phyloP scores from a whole-genome alignment of 2,329 filamentous ascomycete species.

The Diaporthe aspalathi region DNA sequence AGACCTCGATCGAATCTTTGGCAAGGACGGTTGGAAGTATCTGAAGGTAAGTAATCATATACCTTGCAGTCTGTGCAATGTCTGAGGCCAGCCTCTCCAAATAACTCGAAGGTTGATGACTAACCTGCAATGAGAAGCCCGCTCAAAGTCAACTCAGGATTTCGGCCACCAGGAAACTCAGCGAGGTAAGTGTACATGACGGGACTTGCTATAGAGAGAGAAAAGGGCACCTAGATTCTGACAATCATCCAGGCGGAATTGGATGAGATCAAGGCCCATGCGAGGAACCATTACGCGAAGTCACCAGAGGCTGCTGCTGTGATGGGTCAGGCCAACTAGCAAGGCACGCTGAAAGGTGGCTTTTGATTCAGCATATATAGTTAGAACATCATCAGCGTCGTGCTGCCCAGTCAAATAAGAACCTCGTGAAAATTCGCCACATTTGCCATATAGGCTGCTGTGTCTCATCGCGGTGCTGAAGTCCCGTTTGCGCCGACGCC shows the following conservation, averaged over 20 bases:
- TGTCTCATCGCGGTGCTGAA: neutral
- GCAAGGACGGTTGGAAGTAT: neutral
- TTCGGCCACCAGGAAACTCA: neutral
- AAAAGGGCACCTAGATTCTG: neutral
- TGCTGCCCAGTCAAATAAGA: neutral
- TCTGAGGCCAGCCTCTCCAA: neutral
- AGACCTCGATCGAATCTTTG: neutral
- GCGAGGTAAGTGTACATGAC: neutral
- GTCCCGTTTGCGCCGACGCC: neutral
- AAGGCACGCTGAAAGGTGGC: too few relatives aligned
- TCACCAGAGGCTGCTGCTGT: neutral
- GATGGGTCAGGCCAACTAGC: neutral
- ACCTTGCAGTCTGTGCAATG: neutral
- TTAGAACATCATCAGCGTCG: neutral
- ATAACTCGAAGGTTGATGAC: neutral
- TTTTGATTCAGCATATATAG: neutral
- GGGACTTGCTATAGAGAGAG: neutral
- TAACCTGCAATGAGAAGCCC: conserved; percentile 4
- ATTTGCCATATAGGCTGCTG: neutral
- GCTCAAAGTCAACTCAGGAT: neutral
- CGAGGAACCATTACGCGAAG: neutral
- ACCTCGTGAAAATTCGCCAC: neutral
- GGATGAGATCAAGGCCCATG: neutral
- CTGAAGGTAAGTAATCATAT: neutral
- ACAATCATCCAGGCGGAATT: neutral